Evolutionary conservation across 495 filamentous ascomycete genomes (phyloP), one percentile per base, ranked within the genome.

Genomic region (Trichoderma asperelloides): DNA sequence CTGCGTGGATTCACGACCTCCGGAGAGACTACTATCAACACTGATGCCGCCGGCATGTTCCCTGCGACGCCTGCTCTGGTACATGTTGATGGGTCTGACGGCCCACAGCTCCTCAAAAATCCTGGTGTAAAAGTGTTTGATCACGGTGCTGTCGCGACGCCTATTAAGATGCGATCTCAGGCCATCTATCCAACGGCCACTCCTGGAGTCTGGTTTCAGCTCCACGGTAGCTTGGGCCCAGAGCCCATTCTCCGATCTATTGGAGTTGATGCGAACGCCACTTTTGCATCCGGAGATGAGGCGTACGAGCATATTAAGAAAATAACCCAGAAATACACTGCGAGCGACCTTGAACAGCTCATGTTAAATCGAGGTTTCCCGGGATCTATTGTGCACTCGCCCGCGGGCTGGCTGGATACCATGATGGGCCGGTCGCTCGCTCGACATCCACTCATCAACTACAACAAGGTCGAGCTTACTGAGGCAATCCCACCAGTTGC

Each of bases 1-100:
- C 65, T 73, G 37, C 67, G 71, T 4, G 69, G 71, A 37, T 16
- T 45, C 12, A 15, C 13, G 18, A 45, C 41, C 7, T 45, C 41
- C 2, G 41, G 41, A 0, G 12, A 15, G 41, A 45, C 41, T 1
- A 45, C 41, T 2, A 12, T 45, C 41, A 45, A 45, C 18, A 18
- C 18, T 18, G 12, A 45, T 18, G 13, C 12, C 18, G 41, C 41
- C 11, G 41, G 41, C 41, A 45, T 45, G 41, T 45, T 16, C 18
- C 41, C 5, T 5, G 41, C 41, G 13, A 45, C 41, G 4, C 6
- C 41, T 45, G 41, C 41, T 18, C 41, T 45, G 11, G 41, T 45
- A 18, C 41, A 45, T 12, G 16, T 45, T 6, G 41, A 45, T 18
- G 41, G 41, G 4, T 15, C 1, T 3, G 12, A 15, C 13, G 41